A percentile compares a stretch with the other conserved stretches of the same genome.
Conservation (phyloP, 1,284 basidiomycete genomes). For the Boletellus sp. region DNA sequence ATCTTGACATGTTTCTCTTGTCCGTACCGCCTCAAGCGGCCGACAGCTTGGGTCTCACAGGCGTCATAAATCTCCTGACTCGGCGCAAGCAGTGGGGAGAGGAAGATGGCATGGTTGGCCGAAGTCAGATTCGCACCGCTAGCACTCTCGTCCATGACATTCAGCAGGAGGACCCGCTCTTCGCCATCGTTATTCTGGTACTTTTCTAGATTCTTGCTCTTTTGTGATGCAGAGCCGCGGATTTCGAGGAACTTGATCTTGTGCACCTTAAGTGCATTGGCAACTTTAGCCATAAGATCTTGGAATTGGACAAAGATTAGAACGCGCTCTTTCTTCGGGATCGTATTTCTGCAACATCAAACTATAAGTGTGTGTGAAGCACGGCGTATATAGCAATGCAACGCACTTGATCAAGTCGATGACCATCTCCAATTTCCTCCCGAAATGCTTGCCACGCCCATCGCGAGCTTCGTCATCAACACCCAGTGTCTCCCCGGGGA, state of each 20-base stretch:
- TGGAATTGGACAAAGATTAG: constrained; percentile 94
- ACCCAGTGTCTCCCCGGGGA: constrained; percentile 79
- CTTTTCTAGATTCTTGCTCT: constrained; percentile 77
- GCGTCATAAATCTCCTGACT: constrained; percentile 82
- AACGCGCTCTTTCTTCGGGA: constrained; percentile 77
- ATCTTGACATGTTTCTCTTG: constrained; percentile 80
- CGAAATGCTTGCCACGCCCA: constrained; percentile 76
- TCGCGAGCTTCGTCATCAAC: constrained; percentile 76
- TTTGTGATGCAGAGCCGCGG: constrained; percentile 71
- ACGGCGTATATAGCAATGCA: not conserved
- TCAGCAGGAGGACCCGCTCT: constrained; percentile 81
- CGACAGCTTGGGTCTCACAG: constrained; percentile 87
- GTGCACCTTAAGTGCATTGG: constrained; percentile 73
- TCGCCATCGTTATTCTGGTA: constrained; percentile 77
- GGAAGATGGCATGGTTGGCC: constrained; percentile 93
- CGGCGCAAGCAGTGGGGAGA: constrained; percentile 82
- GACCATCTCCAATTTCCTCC: constrained; percentile 84
- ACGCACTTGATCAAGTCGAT: constrained; percentile 79
- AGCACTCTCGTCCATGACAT: constrained; percentile 91
- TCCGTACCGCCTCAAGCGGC: constrained; percentile 83
- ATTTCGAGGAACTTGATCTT: constrained; percentile 80
- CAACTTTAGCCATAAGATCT: constrained; percentile 88
- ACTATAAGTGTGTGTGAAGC: constrained; percentile 6
- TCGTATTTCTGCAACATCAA: constrained; percentile 47
- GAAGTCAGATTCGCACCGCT: constrained; percentile 90